phyloP scores from a whole-genome alignment of 805 yeast genomes.

The Yamadazyma insecticola region DNA sequence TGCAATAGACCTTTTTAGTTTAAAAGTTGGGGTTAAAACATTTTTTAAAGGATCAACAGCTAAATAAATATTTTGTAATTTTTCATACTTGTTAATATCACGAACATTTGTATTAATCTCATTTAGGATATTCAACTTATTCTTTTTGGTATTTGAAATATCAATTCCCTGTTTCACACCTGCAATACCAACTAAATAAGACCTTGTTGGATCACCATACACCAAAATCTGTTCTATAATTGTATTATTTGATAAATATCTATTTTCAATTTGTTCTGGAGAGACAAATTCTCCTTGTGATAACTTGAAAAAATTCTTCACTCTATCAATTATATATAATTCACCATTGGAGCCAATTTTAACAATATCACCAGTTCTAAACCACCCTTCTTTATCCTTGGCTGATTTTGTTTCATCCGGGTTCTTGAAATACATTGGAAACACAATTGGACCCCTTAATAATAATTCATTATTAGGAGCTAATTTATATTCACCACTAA shows the following conservation, averaged over 20 bases:
- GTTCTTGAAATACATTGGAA: constrained; percentile 45
- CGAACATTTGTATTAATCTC: constrained; percentile 8
- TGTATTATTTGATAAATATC: constrained; percentile 24
- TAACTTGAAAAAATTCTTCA: constrained; percentile 40
- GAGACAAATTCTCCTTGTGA: constrained; percentile 38
- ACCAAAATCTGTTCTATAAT: constrained; percentile 21
- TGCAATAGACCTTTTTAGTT: constrained; percentile 33
- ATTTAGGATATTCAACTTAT: constrained; percentile 20
- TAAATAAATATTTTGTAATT: constrained; percentile 27
- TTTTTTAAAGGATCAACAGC: constrained; percentile 33
- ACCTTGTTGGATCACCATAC: constrained; percentile 24
- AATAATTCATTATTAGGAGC: constrained; percentile 49
- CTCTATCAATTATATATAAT: constrained; percentile 43
- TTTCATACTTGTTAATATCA: constrained; percentile 28
- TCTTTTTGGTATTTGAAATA: constrained; percentile 13
- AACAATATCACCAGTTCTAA: constrained; percentile 51
- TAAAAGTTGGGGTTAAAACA: constrained; percentile 37
- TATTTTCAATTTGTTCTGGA: constrained; percentile 34
- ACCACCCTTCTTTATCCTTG: constrained; percentile 49
- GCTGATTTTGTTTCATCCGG: constrained; percentile 41
- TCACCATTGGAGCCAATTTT: constrained; percentile 23
- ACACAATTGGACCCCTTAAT: constrained; percentile 52
- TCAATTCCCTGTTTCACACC: too few species aligned
- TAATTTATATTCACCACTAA: constrained; percentile 51
- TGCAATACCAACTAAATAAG: constrained; percentile 24